Evolutionary conservation across 176 grass and related monocot species (phyloP), one percentile per base, ranked within the genome.

Genomic region (Thinopyrum elongatum): DNA sequence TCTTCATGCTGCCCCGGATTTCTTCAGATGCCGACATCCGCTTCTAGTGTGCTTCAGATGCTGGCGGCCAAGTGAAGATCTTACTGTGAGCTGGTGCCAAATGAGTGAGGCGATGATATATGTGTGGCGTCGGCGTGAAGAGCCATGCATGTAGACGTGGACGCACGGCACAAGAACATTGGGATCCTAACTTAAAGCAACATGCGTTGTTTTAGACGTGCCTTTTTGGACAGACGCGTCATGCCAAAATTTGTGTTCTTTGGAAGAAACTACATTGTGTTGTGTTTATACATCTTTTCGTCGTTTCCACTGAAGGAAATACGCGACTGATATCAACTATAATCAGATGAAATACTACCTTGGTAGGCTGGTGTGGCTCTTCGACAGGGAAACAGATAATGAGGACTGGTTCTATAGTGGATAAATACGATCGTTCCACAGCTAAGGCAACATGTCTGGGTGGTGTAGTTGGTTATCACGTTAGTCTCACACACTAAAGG

Each of bases 391-490:
- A 13, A 44, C 39, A 11, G 10, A 39, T 39, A 2, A 39, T 39
- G 8, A 10, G 2, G 38, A 39, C 39, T 42, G 10, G 34, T 34
- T 34, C 2, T 34, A 5, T 34, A 34, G 3, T 3, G 33, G 3
- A 3, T 34, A 34, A 34, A 34, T 34, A 34, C 3, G 4, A 5
- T 34, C 4, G 33, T 34, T 34, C 33, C 4, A 34, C 33, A 34
- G 0, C 33, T 34, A 30, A 30, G 30, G 4, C 34, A 26, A 14
- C 3, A 27, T 75, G 80, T 74, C 68, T 73, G 68, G 67, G 90
- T 97, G 89, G 92, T 97, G 89, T 93, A 97, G 92, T 97, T 92
- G 91, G 93, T 95, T 90, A 93, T 95, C 89, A 97, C 90, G 89
- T 89, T 93, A 94, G 90, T 94, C 92, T 95, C 90, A 91, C 89